A percentile compares a stretch with the other conserved stretches of the same genome.
Evolutionary conservation across 78 protist genomes (phyloP).

Genomic region (Anaeramoeba ignava): DNA sequence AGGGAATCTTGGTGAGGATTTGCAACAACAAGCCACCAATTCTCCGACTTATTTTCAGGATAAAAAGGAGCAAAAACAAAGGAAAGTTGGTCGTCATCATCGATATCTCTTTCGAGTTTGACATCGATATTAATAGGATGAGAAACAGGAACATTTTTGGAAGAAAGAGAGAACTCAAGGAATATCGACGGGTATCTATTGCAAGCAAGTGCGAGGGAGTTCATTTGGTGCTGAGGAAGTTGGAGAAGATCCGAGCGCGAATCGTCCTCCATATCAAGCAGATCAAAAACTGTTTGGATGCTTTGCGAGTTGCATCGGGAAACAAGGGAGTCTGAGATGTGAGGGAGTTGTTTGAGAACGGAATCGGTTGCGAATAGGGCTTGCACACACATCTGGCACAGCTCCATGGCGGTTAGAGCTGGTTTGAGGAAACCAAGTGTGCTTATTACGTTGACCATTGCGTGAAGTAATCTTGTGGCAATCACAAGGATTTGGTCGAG

Average conservation of each 20-base stretch:
- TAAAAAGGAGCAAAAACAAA: slow-evolving; percentile 47
- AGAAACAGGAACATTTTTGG: slow-evolving; percentile 24
- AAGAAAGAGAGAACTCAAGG: slow-evolving; percentile 1
- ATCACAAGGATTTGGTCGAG: slow-evolving; percentile 1
- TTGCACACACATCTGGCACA: slow-evolving; percentile 79
- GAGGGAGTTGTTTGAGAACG: slow-evolving; percentile 11
- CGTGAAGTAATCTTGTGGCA: slow-evolving; percentile 40
- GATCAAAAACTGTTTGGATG: slow-evolving; percentile 58
- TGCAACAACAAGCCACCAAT: slow-evolving; percentile 47
- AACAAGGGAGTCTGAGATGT: not conserved
- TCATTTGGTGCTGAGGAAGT: slow-evolving; percentile 18
- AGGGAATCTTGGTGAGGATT: not conserved
- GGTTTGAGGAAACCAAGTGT: slow-evolving; percentile 66
- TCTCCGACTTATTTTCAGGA: slow-evolving; percentile 41
- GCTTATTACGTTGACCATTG: slow-evolving; percentile 78
- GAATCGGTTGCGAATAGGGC: slow-evolving; percentile 49
- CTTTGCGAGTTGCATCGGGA: slow-evolving; percentile 17
- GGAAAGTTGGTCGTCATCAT: not conserved
- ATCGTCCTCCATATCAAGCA: slow-evolving; percentile 71
- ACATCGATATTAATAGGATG: slow-evolving; percentile 36
- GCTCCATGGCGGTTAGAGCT: slow-evolving; percentile 85
- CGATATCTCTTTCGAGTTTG: slow-evolving; percentile 45
- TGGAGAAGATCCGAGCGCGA: slow-evolving; percentile 34
- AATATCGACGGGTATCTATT: slow-evolving; percentile 43
- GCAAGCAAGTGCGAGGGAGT: slow-evolving; percentile 34